Percentiles rank a stretch among this genome's conserved stretches.
Evolutionary conservation across 2,329 filamentous ascomycete species (phyloP).

Genomic region (Emergomyces orientalis): DNA sequence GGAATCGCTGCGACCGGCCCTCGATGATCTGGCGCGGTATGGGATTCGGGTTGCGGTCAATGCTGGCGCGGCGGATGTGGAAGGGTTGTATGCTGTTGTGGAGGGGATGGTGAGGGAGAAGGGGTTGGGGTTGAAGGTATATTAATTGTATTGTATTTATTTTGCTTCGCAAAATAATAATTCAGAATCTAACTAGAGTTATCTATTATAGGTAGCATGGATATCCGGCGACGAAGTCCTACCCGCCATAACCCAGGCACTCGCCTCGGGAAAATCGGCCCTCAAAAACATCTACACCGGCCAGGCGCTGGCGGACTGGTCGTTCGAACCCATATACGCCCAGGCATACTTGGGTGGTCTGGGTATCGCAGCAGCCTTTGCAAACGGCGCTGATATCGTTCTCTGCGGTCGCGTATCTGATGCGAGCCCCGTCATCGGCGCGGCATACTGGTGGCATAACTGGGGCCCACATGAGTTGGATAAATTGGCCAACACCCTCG

Average conservation of each 20-base stretch:
- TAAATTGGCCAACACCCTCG: constrained; percentile 33
- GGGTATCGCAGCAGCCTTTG: constrained; percentile 33
- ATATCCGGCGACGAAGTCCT: constrained; percentile 41
- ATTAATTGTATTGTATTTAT: not conserved
- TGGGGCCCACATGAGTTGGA: constrained; percentile 34
- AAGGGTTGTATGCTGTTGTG: constrained; percentile 33
- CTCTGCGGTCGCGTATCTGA: constrained; percentile 39
- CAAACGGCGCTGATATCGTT: constrained; percentile 37
- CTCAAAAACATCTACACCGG: constrained; percentile 36
- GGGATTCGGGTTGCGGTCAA: constrained; percentile 39
- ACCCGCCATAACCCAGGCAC: constrained; percentile 23
- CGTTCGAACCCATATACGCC: constrained; percentile 28
- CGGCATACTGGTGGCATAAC: constrained; percentile 35
- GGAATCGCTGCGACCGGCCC: constrained; percentile 37
- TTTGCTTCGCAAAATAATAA: not conserved
- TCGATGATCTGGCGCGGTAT: constrained; percentile 33
- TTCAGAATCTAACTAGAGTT: too few species aligned
- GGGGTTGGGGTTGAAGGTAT: constrained; percentile 34
- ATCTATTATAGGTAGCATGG: constrained; percentile 34
- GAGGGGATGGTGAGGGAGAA: constrained; percentile 29
- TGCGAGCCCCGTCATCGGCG: constrained; percentile 37
- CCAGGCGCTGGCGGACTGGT: constrained; percentile 28
- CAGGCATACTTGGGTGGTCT: constrained; percentile 31
- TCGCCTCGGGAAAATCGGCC: constrained; percentile 26
- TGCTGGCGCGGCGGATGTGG: constrained; percentile 36